Evolutionary conservation across 73 alveolate species (phyloP).

Genomic region (Paramecium caudatum): DNA sequence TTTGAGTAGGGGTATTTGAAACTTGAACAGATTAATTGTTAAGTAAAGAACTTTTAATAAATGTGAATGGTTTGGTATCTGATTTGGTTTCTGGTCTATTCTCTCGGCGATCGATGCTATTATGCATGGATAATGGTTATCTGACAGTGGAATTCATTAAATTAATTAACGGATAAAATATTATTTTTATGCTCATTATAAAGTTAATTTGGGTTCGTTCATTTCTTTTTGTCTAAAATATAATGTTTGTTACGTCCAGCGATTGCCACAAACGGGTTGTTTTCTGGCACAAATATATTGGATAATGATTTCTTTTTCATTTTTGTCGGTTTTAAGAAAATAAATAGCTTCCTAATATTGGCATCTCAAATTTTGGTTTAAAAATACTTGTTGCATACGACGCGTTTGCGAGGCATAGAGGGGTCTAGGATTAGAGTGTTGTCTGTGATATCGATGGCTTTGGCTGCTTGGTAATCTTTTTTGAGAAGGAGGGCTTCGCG

Average conservation of each 20-base stretch:
- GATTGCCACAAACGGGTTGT: not conserved
- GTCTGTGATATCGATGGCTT: conserved; percentile 64
- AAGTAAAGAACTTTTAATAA: not conserved
- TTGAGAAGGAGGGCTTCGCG: conserved; percentile 41
- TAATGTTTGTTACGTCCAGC: conserved; percentile 43
- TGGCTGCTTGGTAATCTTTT: conserved; percentile 64
- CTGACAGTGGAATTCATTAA: not conserved
- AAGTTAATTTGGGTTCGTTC: conserved; percentile 45
- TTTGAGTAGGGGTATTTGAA: no score
- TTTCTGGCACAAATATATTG: conserved; percentile 57
- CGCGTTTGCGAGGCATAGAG: conserved; percentile 50
- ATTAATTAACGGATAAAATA: not conserved
- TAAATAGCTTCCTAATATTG: conserved; percentile 57
- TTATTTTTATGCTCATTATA: not conserved
- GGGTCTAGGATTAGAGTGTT: conserved; percentile 59
- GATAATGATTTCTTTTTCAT: conserved; percentile 54
- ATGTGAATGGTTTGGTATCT: not conserved
- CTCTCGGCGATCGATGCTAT: not conserved
- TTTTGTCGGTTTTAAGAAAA: conserved; percentile 57
- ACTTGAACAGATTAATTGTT: no score
- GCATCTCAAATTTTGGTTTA: not conserved
- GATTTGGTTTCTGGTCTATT: not conserved
- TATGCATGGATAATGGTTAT: not conserved
- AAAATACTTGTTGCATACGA: not conserved
- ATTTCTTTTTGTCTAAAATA: conserved; percentile 19